A percentile compares a stretch with the other conserved stretches of the same genome.
phyloP scores from a whole-genome alignment of 108 stramenopile genomes.

The Stephanodiscus minutulus region DNA sequence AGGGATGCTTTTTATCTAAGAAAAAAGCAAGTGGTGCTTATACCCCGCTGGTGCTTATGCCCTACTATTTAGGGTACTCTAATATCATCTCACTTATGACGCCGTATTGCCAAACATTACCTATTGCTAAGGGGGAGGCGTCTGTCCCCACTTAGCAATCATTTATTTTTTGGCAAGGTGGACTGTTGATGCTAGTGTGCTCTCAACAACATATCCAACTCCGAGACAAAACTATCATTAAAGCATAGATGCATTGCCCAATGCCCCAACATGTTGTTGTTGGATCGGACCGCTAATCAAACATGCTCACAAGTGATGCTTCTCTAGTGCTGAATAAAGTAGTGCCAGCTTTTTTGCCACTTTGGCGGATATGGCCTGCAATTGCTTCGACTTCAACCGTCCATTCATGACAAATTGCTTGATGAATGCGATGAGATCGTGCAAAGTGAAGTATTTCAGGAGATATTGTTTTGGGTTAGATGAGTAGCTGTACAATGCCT shows the following conservation, averaged over 20 bases:
- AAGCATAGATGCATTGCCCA: conserved; percentile 45
- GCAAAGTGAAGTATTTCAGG: conserved; percentile 23
- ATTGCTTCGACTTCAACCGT: conserved; percentile 49
- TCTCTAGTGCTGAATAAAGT: conserved; percentile 27
- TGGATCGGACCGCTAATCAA: conserved; percentile 44
- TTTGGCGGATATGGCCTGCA: conserved; percentile 44
- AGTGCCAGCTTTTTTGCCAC: conserved; percentile 43
- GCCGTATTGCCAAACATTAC: too few species aligned
- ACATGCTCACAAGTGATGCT: conserved; percentile 35
- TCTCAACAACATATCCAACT: too few species aligned
- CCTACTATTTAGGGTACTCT: too few species aligned
- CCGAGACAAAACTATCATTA: conserved; percentile 26
- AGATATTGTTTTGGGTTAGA: conserved; percentile 52
- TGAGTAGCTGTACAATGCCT: not conserved
- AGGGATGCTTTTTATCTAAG: too few species aligned
- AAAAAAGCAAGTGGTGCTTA: too few species aligned
- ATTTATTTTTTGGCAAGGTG: too few species aligned
- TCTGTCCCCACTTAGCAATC: too few species aligned
- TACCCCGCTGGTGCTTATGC: too few species aligned
- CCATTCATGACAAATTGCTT: conserved; percentile 59
- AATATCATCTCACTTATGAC: too few species aligned
- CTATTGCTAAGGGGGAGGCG: too few species aligned
- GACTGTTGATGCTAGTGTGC: too few species aligned
- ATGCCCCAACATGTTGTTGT: conserved; percentile 40
- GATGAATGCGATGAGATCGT: conserved; percentile 60